A percentile compares a stretch with the other conserved stretches of the same genome.
Conservation (phyloP, 768 basidiomycete species). For the Chlorophyllum brunneum region DNA sequence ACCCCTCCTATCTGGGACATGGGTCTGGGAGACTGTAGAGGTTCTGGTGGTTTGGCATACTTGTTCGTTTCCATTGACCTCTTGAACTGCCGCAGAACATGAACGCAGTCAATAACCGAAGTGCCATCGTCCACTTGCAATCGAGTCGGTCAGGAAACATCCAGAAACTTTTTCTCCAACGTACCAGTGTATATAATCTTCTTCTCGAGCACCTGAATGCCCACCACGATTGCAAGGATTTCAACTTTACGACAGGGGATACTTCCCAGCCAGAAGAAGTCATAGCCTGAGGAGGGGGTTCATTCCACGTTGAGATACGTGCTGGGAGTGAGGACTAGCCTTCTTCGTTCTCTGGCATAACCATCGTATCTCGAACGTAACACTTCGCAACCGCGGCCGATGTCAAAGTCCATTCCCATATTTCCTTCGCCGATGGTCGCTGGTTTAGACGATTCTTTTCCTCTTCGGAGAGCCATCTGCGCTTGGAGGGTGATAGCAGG, state of each 20-base stretch:
- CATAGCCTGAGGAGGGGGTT: conserved; percentile 34
- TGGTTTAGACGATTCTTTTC: background rate
- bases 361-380: conserved; percentile 45
- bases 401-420: conserved; percentile 55
- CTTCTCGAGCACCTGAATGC: conserved; percentile 54
- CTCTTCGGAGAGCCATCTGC: conserved; percentile 2
- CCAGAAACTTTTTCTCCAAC: conserved; percentile 13
- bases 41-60: conserved; percentile 11
- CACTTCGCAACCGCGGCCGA: conserved; percentile 53
- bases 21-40: conserved; percentile 25
- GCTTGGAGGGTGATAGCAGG: conserved; percentile 15
- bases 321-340: conserved; percentile 15
- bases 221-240: conserved; percentile 64
- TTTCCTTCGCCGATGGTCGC: conserved; percentile 20
- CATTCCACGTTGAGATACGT: conserved; percentile 1
- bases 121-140: conserved; percentile 74
- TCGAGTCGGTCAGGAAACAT: background rate
- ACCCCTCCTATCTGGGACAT: conserved; percentile 43
- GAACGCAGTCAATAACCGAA: conserved; percentile 63
- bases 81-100: conserved; percentile 29
- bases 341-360: conserved; percentile 34
- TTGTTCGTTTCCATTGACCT: conserved; percentile 14
- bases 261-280: conserved; percentile 70
- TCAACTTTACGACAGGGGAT: conserved; percentile 65
- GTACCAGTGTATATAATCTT: conserved; percentile 57